A percentile compares a stretch with the other conserved stretches of the same genome.
These are phyloP conservation scores for Suillus hirtellus DNA, from an alignment of 768 basidiomycete species.

Conservation along the genomic window DNA sequence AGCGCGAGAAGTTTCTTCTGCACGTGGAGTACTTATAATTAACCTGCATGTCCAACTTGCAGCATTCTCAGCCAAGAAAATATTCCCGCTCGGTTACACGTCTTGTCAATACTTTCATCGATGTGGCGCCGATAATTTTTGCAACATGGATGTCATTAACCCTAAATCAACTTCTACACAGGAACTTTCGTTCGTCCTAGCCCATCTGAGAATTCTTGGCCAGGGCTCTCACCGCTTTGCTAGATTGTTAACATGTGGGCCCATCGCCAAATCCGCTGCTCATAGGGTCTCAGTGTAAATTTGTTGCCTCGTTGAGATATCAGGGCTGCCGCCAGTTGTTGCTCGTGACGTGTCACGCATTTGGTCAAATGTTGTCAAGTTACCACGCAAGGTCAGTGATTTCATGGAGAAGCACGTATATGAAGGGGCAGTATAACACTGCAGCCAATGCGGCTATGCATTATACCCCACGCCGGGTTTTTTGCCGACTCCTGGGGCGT, in stretches of 20 bases:
- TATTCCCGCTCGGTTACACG: neutral
- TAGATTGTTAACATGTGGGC: constrained; percentile 17
- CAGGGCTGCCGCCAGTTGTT: constrained; percentile 9
- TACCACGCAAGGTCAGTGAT: neutral
- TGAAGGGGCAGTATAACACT: neutral
- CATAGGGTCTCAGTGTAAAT: constrained; percentile 10
- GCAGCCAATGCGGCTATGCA: constrained; percentile 14
- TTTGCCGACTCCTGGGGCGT: constrained; percentile 7
- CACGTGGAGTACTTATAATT: neutral
- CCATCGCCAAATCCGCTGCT: constrained; percentile 5
- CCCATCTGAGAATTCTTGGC: constrained; percentile 13
- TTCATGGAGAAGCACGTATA: neutral
- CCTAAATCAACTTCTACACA: neutral
- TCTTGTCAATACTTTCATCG: constrained; percentile 5
- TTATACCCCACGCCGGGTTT: constrained; percentile 5
- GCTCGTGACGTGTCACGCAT: constrained; percentile 10
- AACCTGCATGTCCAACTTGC: neutral
- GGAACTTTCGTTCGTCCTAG: constrained; percentile 10
- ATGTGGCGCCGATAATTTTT: neutral
- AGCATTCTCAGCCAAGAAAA: neutral
- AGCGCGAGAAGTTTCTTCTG: constrained; percentile 7
- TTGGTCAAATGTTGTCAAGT: neutral
- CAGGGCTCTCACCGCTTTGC: constrained; percentile 7
- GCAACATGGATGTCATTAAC: neutral
- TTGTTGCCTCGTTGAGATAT: constrained; percentile 13